Percentiles rank a stretch among this genome's conserved stretches.
These are phyloP conservation scores for Dianthus caryophyllus DNA, from an alignment of 148 eudicot species.

Conservation along the genomic window DNA sequence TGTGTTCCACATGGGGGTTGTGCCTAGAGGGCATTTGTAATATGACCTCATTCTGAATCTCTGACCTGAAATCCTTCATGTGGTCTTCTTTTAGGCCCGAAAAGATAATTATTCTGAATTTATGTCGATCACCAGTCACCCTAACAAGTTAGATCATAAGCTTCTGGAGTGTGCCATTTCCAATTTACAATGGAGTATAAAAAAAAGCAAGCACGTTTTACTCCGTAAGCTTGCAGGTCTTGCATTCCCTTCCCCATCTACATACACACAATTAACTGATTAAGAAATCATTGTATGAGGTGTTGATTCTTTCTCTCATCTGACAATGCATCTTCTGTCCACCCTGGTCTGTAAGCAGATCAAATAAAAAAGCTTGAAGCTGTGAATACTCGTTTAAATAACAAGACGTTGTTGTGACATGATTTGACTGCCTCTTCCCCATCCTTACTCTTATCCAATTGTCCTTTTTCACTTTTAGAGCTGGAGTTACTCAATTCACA, in stretches of 20 bases:
- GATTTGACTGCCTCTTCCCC: slow-evolving; percentile 8
- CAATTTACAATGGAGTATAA: not conserved
- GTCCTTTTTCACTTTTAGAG: not conserved
- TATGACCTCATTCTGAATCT: not conserved
- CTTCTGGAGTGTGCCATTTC: not conserved
- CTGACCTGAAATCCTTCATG: no score
- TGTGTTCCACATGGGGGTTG: not conserved
- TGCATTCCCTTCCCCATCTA: not conserved
- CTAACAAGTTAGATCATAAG: not conserved
- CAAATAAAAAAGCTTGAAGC: not conserved
- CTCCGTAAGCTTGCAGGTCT: not conserved
- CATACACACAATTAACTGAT: not conserved
- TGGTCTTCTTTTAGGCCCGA: not conserved
- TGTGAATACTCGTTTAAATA: not conserved
- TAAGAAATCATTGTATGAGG: not conserved
- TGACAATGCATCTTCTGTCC: not conserved
- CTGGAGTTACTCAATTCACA: not conserved
- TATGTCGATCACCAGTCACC: not conserved
- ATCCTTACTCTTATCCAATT: not conserved
- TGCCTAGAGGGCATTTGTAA: not conserved
- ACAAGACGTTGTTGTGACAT: slow-evolving; percentile 1
- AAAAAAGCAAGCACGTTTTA: not conserved
- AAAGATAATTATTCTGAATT: not conserved
- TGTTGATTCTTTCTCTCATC: not conserved
- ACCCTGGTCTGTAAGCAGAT: not conserved